These are phyloP conservation scores for Mucor ambiguus DNA, from an alignment of 371 early-diverging fungal species.

Conservation along the genomic window DNA sequence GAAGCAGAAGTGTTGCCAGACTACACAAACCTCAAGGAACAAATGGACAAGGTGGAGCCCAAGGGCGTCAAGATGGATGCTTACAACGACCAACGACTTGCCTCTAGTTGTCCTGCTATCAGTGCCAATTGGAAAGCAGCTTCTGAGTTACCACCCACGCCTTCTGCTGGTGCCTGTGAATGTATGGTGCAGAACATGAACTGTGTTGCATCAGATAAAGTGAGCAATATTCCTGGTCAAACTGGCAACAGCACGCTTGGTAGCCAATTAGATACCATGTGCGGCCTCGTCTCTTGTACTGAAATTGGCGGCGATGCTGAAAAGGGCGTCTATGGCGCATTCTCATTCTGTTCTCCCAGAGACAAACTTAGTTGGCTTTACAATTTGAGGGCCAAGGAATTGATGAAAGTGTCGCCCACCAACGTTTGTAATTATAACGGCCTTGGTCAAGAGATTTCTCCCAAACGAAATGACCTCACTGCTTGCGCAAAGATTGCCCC, in stretches of 20 bases:
- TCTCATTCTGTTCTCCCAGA: slow-evolving; percentile 53
- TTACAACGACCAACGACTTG: slow-evolving; percentile 34
- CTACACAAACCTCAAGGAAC: slow-evolving; percentile 49
- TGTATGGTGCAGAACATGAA: slow-evolving; percentile 69
- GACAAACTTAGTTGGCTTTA: slow-evolving; percentile 58
- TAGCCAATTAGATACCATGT: slow-evolving; percentile 50
- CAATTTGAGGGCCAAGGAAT: slow-evolving; percentile 30
- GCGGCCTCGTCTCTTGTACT: slow-evolving; percentile 53
- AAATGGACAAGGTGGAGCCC: slow-evolving; percentile 43
- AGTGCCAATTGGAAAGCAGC: slow-evolving; percentile 62
- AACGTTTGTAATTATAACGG: slow-evolving; percentile 44
- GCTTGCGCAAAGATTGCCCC: slow-evolving; percentile 36
- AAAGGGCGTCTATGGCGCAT: slow-evolving; percentile 58
- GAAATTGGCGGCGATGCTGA: slow-evolving; percentile 58
- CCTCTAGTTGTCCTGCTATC: slow-evolving; percentile 57
- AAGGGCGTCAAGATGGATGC: slow-evolving; percentile 53
- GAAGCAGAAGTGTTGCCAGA: slow-evolving; percentile 47
- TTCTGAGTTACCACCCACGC: slow-evolving; percentile 66
- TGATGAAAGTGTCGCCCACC: slow-evolving; percentile 18
- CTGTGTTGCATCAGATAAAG: slow-evolving; percentile 59
- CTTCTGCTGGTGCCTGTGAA: slow-evolving; percentile 65
- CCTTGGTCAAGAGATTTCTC: slow-evolving; percentile 33
- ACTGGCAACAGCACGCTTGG: slow-evolving; percentile 28
- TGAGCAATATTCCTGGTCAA: slow-evolving; percentile 14
- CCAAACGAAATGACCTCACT: slow-evolving; percentile 36